Base-by-base conservation (phyloP, 352 stramenopile genomes). In the Globisporangium middletonii region DNA sequence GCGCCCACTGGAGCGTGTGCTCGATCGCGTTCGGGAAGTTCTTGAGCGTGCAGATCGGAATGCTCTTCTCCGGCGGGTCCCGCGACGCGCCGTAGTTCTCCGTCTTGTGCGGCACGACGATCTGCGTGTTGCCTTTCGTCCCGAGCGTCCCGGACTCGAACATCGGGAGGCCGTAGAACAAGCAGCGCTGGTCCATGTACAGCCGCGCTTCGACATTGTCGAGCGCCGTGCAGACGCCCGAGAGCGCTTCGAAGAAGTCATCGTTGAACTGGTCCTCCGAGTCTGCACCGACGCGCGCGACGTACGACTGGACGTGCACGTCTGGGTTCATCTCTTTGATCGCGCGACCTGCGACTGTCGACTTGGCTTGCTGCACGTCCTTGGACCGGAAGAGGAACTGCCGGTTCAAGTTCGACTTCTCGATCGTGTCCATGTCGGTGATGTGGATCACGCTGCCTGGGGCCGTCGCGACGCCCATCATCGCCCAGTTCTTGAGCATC, bases 21-120 rank as follows among this genome's bases (percentile, higher is more conserved):
- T 99, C 95, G 67, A 99, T 99, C 48, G 98, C 92, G 72, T 99
- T 99, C 3, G 97, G 98, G 65, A 99, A 99, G 77, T 99, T 99
- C 79, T 99, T 99, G 23, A 99, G 78, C 1, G 98, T 99, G 67
- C 98, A 99, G 52, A 99, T 97, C 9, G 97, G 97, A 68, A 99
- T 99, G 53, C 86, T 97, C 77, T 99, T 99, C 75, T 99, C 97
- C 6, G 97, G 96, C 60, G 97, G 97, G 71, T 99, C 97, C 43
- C 95, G 91, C 42, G 95, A 99, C 72, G 92, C 96, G 18, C 96
- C 96, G 64, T 99, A 99, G 71, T 98, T 98, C 59, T 96, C 87
- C 27, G 97, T 97, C 55, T 92, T 89, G 72, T 94, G 80, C 3
- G 86, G 86, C 19, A 96, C 83, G 19, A 96, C 83, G 57, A 96